Evolutionary conservation across 345 rosid species (phyloP), one percentile per base, ranked within the genome.

Genomic region (Citrus hindsii): DNA sequence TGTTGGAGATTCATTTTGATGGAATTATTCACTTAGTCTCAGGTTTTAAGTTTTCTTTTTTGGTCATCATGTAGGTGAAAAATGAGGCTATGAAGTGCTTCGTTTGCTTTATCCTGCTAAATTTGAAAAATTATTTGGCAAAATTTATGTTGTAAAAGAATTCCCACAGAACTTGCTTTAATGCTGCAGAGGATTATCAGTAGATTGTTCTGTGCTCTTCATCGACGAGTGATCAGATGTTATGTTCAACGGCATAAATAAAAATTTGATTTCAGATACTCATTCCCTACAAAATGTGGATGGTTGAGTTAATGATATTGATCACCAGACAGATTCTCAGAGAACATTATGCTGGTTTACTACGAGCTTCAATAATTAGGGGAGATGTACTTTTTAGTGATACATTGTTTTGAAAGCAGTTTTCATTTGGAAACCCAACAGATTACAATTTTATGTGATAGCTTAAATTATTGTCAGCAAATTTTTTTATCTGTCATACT

Each of bases 371-470:
- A 76, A 67, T 68, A 73, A 72, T 35, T 67, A 18, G 78, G 71
- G 78, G 80, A 72, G 79, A 62, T 78, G 53, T 40, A 67, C 66
- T 81, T 75, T 27, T 27, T 56, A 75, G 80, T 32, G 56, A 61
- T 66, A 69, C 72, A 37, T 60, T 53, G 5, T 66, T 61, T 68
- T 38, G 69, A 14, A 14, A 5, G 25, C 55, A 69, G 55, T 72
- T 76, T 73, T 64, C 73, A 72, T 76, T 22, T 24, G 33, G 69
- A 60, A 40, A 56, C 59, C 42, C 59, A 37, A n/a, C 63, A 59
- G 38, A 27, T 46, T 19, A 53, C 28, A 33, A 4, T 60, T 70
- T 74, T 79, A 24, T 19, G 58, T 38, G 65, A 25, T 76, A 55
- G 73, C 63, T n/a, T 67, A 76, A 75, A 55, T 67, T 76, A 56